Evolutionary conservation across 2,329 filamentous ascomycete species (phyloP).

Genomic region (Fusarium sp.): DNA sequence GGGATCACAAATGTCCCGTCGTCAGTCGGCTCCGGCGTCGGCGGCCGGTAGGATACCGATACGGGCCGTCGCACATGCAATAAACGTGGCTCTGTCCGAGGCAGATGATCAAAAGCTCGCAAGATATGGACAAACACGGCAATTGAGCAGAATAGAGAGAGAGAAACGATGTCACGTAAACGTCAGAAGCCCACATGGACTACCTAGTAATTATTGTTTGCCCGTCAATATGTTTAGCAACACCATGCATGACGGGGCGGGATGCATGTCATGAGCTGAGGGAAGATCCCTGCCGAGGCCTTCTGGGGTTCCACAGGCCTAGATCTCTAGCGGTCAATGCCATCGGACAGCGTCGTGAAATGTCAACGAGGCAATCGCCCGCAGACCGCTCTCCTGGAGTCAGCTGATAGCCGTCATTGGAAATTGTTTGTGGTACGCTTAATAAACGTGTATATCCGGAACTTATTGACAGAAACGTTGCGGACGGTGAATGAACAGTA

Average conservation of each 20-base stretch:
- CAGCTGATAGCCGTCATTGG: not conserved
- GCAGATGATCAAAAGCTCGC: not conserved
- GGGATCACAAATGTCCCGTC: slow-evolving; percentile 1
- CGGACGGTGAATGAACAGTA: not conserved
- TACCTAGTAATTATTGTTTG: not conserved
- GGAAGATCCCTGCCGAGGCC: slow-evolving; percentile 31
- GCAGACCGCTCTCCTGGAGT: slow-evolving; percentile 33
- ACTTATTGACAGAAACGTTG: slow-evolving; percentile 16
- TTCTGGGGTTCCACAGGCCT: slow-evolving; percentile 4
- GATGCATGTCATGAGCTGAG: slow-evolving; percentile 30
- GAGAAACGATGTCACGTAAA: slow-evolving; percentile 11
- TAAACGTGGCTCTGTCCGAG: slow-evolving; percentile 16
- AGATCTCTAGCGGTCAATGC: slow-evolving; percentile 34
- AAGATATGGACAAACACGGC: not conserved
- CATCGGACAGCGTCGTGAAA: slow-evolving; percentile 15
- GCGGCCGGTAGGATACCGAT: slow-evolving; percentile 14
- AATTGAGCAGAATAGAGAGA: not conserved
- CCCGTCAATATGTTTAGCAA: slow-evolving; percentile 36
- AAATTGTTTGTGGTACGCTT: not conserved
- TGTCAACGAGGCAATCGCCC: slow-evolving; percentile 18
- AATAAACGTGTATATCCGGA: not conserved
- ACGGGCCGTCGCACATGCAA: not conserved
- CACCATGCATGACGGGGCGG: slow-evolving; percentile 10
- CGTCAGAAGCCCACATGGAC: not conserved
- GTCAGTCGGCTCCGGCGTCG: slow-evolving; percentile 23